Evolutionary conservation across 805 yeast species (phyloP), one percentile per base, ranked within the genome.

Genomic region (Zygoascus biomembranicola): DNA sequence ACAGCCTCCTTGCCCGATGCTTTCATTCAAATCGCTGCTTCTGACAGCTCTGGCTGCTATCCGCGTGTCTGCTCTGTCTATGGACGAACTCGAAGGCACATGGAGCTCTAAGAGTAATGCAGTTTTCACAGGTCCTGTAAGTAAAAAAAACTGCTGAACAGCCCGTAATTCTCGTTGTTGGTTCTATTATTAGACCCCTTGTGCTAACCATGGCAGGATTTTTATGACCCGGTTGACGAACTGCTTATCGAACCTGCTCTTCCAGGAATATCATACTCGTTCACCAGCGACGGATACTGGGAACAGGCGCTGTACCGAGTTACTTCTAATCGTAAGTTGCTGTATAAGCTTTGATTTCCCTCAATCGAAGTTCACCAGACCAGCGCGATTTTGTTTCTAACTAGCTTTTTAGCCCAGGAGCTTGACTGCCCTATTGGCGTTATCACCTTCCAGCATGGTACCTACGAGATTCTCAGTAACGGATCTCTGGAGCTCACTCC

Each of bases 221-320:
- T 94, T 66, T 94, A 81, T 67, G 98, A 94, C 68, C 99, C 99
- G 2, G 86, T 90, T 31, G 97, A 92, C 66, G 99, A 94, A 69
- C 78, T 92, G 16, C 73, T 94, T 54, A 87, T 90, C 57, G 99
- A 94, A 68, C 99, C 99, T 1, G 92, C 90, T 8, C 76, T 94
- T 43, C 97, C 99, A 1, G 99, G 99, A 41, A 80, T 92, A 52
- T 84, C 95, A 5, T 88, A 84, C 70, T 88, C 97, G 1, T 94
- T 94, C 74, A 90, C 97, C 1, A 84, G 78, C 23, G 98, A 94
- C 70, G 98, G 98, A 5, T 80, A 74, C 68, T 94, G 77, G 67
- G 99, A 94, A 71, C 87, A 87, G 68, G 99, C 99, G 6, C 67
- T 82, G 43, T 94, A 94, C 68, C 83, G 88, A 63, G 82, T 94